These are phyloP conservation scores for Metschnikowia anglica DNA, from an alignment of 805 yeast genomes.

Conservation along the genomic window DNA sequence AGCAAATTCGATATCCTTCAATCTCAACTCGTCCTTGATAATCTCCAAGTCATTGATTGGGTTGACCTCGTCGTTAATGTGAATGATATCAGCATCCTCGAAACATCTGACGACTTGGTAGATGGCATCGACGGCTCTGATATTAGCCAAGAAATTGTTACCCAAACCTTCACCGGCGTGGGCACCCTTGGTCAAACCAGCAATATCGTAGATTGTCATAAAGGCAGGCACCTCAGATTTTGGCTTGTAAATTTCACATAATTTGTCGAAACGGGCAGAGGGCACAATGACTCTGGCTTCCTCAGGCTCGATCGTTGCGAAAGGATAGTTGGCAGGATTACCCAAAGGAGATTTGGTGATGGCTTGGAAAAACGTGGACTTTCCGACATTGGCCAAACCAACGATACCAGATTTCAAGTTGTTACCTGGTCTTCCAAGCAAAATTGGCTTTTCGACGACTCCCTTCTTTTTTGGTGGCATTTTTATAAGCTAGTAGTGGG, in stretches of 20 bases:
- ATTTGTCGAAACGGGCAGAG: constrained; percentile 23
- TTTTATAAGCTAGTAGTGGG: constrained; percentile 2
- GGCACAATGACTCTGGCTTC: constrained; percentile 41
- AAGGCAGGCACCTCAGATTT: constrained; percentile 35
- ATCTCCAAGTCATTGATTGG: constrained; percentile 94
- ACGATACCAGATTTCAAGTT: constrained; percentile 45
- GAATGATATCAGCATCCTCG: constrained; percentile 96
- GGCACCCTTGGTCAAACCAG: constrained; percentile 60
- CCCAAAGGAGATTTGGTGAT: constrained; percentile 25
- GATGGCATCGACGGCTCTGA: constrained; percentile 69
- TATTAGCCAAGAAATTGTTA: constrained; percentile 68
- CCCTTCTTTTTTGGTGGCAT: constrained; percentile 79
- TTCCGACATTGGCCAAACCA: constrained; percentile 31
- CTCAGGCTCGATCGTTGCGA: constrained; percentile 75
- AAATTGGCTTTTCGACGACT: constrained; percentile 64
- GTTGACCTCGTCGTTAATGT: constrained; percentile 83
- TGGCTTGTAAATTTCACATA: constrained; percentile 46
- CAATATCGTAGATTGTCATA: constrained; percentile 24
- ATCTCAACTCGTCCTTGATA: constrained; percentile 85
- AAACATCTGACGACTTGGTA: constrained; percentile 64
- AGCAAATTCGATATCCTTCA: constrained; percentile 95
- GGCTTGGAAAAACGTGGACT: constrained; percentile 26
- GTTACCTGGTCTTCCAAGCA: constrained; percentile 49
- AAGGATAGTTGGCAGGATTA: constrained; percentile 53
- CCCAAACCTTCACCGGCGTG: constrained; percentile 68